Base-by-base conservation (phyloP, 352 stramenopile genomes). In the Pythium folliculosum region DNA sequence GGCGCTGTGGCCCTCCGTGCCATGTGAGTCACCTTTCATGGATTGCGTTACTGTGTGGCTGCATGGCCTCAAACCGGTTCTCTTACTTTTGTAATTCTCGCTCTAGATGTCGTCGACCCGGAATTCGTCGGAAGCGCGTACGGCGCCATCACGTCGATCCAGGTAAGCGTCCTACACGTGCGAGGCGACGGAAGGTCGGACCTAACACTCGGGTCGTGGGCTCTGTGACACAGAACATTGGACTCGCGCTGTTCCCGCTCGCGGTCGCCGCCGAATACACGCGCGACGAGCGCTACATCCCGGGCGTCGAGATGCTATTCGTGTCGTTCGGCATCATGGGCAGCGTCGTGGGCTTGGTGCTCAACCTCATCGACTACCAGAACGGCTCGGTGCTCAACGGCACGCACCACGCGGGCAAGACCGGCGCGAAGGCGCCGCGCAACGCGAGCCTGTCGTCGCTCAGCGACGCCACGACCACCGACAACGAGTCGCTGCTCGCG, bases 81-180 rank as follows among this genome's bases (percentile, higher is more conserved):
- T n/a, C n/a, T n/a, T n/a, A n/a, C n/a, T n/a, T n/a, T n/a, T n/a
- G n/a, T n/a, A n/a, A n/a, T 16, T 40, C 54, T 54, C 2, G 51
- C 38, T 23, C 14, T 57, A 86, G 86, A 97, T 49, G 86, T 97
- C 48, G 92, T 98, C 6, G 78, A 96, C 47, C 75, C 86, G 48
- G 86, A 92, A 65, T 88, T 92, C 44, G 86, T 95, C 13, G 95
- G 94, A 43, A 97, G 89, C 51, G 95, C 92, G 5, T 98, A 97
- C 72, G 95, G 95, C 25, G 81, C 96, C 9, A 96, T 98, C 66
- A 97, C 91, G 30, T 93, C 90, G n/a, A 95, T 98, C 37, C 94
- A 95, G 72, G 86, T 92, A 49, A n/a, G n/a, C n/a, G n/a, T n/a
- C n/a, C n/a, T n/a, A n/a, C n/a, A n/a, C n/a, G n/a, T n/a, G n/a